Conservation (phyloP, 192 early-diverging fungal species). For the Gigaspora rosea region DNA sequence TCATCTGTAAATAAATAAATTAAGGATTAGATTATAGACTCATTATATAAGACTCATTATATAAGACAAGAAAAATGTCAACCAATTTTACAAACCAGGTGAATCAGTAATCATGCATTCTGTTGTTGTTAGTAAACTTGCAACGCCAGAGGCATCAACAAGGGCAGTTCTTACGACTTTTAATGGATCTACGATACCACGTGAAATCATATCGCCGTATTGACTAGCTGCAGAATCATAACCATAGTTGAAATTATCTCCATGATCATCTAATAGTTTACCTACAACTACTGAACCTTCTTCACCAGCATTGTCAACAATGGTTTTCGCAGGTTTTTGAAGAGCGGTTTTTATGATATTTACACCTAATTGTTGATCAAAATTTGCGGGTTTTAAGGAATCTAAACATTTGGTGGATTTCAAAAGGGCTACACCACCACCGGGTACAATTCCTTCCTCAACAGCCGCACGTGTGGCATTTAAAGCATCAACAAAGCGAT, state of each 20-base stretch:
- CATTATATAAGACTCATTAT: not conserved
- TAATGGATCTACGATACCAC: constrained; percentile 97
- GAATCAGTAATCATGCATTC: constrained; percentile 99
- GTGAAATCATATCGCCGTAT: constrained; percentile 96
- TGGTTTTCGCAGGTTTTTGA: constrained; percentile 88
- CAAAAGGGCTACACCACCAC: constrained; percentile 95
- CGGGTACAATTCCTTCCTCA: constrained; percentile 98
- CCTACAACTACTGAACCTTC: constrained; percentile 97
- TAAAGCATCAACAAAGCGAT: constrained; percentile 96
- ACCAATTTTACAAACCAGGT: constrained; percentile 57
- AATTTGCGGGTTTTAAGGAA: constrained; percentile 86
- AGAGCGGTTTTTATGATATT: constrained; percentile 96
- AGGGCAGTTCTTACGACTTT: constrained; percentile 99
- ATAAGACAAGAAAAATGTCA: not conserved
- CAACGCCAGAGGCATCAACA: constrained; percentile 96
- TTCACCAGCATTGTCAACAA: constrained; percentile 96
- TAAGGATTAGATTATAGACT: not conserved
- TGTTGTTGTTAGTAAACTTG: constrained; percentile 94
- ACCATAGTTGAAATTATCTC: constrained; percentile 85
- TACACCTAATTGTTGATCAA: constrained; percentile 99
- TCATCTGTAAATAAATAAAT: constrained; percentile 40
- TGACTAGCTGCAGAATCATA: constrained; percentile 91
- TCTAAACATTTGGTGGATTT: constrained; percentile 89
- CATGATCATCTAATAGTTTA: constrained; percentile 82
- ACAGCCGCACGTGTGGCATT: constrained; percentile 99